Conservation (phyloP, 768 basidiomycete species). For the Russula abietina region DNA sequence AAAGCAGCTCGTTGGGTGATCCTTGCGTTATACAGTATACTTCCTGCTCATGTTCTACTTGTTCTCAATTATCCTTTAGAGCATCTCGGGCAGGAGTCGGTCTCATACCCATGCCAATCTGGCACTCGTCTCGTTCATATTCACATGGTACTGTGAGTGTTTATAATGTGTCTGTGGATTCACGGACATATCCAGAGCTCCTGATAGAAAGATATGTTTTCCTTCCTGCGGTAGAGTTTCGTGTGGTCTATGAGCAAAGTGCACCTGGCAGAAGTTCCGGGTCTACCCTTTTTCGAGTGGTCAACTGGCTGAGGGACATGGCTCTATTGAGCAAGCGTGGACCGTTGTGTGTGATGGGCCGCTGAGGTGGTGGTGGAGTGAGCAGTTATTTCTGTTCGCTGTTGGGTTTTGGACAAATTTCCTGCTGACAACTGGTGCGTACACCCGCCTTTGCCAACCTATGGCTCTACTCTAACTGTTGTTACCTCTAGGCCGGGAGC, state of each 20-base stretch:
- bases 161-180: neutral
- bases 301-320: constrained; percentile 49
- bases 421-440: constrained; percentile 46
- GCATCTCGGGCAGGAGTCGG: constrained; percentile 3
- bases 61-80: constrained; percentile 29
- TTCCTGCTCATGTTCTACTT: constrained; percentile 32
- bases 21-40: constrained; percentile 35
- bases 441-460: neutral
- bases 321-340: constrained; percentile 55
- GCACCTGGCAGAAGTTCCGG: neutral
- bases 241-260: constrained; percentile 36
- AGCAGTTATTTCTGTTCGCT: constrained; percentile 56
- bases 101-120: no score
- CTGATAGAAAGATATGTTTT: constrained; percentile 39
- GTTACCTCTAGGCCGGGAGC: constrained; percentile 32
- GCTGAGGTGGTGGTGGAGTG: constrained; percentile 65
- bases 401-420: constrained; percentile 52
- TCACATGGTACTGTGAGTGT: constrained; percentile 49
- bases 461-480: neutral
- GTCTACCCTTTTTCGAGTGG: constrained; percentile 33
- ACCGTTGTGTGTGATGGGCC: constrained; percentile 34
- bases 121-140: constrained; percentile 34
- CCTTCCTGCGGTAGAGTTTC: constrained; percentile 56
- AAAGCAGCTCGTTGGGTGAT: constrained; percentile 27
- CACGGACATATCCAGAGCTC: neutral